Evolutionary conservation across 148 eudicot species (phyloP).

Genomic region (Diospyros kaki): DNA sequence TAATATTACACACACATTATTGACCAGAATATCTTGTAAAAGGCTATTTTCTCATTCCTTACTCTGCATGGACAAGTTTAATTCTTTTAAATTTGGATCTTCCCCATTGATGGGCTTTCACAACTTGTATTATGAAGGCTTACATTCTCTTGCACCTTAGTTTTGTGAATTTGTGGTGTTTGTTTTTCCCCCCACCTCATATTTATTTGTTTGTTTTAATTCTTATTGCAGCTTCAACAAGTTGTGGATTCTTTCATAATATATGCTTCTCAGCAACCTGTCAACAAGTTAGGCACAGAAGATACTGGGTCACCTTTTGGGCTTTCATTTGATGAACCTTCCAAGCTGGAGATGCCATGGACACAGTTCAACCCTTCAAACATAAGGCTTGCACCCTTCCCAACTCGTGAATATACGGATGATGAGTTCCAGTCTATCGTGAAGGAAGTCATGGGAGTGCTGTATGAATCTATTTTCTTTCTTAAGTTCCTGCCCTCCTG

Average conservation of each 20-base stretch:
- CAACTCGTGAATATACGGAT: constrained; percentile 94
- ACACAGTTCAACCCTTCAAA: constrained; percentile 68
- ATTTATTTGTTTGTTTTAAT: not conserved
- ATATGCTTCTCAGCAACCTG: constrained; percentile 59
- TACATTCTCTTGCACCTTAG: not conserved
- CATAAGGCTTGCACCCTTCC: constrained; percentile 89
- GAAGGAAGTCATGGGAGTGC: constrained; percentile 94
- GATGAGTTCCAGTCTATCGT: constrained; percentile 96
- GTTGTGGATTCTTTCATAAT: constrained; percentile 86
- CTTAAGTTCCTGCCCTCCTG: not conserved
- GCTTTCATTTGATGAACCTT: constrained; percentile 22
- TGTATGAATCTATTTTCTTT: constrained; percentile 51
- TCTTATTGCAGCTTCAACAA: constrained; percentile 86
- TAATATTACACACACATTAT: not conserved
- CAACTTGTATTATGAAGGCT: not conserved
- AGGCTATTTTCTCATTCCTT: not conserved
- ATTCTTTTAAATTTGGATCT: not conserved
- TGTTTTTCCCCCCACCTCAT: not conserved
- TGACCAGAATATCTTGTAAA: too few relatives aligned
- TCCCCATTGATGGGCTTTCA: not conserved
- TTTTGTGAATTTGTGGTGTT: not conserved
- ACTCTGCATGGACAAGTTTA: not conserved
- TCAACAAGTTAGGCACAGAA: constrained; percentile 22
- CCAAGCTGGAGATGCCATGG: constrained; percentile 46
- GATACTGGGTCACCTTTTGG: constrained; percentile 25